Percentiles rank a stretch among this genome's conserved stretches.
These are phyloP conservation scores for Dioscorea cayenensis DNA, from an alignment of 116 monocot species.

Conservation along the genomic window DNA sequence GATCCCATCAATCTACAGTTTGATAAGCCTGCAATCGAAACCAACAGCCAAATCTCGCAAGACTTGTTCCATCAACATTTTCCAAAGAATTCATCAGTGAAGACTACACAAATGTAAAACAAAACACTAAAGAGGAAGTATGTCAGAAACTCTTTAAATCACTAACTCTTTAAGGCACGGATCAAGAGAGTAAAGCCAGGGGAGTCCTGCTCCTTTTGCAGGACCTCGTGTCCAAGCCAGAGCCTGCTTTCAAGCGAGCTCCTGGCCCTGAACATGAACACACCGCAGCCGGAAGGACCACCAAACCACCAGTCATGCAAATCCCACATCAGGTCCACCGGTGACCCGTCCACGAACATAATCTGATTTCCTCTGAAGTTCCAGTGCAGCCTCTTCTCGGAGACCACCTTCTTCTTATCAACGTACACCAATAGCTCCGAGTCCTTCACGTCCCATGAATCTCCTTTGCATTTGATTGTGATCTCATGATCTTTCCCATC, in stretches of 20 bases:
- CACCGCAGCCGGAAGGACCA: conserved; percentile 22
- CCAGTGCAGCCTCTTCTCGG: conserved; percentile 33
- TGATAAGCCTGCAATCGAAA: no score
- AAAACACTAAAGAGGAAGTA: no score
- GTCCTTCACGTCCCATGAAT: conserved; percentile 1
- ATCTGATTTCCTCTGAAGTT: conserved; percentile 68
- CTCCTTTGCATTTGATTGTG: conserved; percentile 30
- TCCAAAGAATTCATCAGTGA: no score
- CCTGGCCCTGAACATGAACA: conserved; percentile 61
- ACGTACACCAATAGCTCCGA: conserved; percentile 42
- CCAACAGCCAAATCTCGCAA: no score
- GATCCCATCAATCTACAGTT: no score
- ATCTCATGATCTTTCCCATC: conserved; percentile 44
- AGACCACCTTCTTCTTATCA: conserved; percentile 46
- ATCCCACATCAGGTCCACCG: conserved; percentile 53
- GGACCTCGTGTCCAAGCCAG: conserved; percentile 59
- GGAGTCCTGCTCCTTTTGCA: conserved; percentile 8
- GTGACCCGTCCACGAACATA: conserved; percentile 46
- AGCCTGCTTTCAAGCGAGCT: conserved; percentile 62
- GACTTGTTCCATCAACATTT: no score
- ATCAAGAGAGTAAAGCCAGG: conserved; percentile 65
- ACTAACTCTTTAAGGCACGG: conserved; percentile 43
- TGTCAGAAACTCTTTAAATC: no score
- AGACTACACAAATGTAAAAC: no score
- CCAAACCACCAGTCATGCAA: conserved; percentile 49